Base-by-base conservation (phyloP, 768 basidiomycete genomes). In the Mycena pura region DNA sequence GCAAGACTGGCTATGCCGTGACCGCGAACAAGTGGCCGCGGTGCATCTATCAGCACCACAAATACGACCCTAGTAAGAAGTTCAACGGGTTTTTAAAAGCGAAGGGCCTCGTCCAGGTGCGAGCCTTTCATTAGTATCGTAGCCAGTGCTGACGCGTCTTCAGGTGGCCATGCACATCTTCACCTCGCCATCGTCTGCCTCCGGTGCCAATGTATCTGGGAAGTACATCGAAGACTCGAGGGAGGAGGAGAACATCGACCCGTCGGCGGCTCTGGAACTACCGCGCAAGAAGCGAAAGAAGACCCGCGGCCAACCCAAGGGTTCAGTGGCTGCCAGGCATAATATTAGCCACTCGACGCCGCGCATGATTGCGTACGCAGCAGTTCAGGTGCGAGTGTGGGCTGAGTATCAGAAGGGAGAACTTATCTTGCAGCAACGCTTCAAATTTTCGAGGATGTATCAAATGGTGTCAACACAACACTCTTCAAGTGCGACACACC, bases 291-390 rank as follows among this genome's bases (percentile, higher is more conserved):
- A 39, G 41, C 46, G 45, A 17, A 34, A 28, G 15, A 6, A 17
- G 34, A 17, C 31, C 11, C 31, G 41, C 8, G 36, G 40, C 5
- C 38, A 55, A 1, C 36, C 50, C n/a, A 54, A 57, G 27, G 41
- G 47, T 11, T 44, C 28, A 9, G 51, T 62, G 6, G 41, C 63
- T 7, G 49, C 49, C 4, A 57, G 61, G 21, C 45, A 70, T 6
- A 22, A 65, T 2, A 47, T 72, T 22, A 22, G 54, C 11, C 59
- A 60, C 27, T 71, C 73, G 6, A 74, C 70, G 1, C 63, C 70
- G 0, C 59, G 69, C 6, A 65, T 70, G 5, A 72, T 76, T 50
- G 75, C 72, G 21, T 76, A 76, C 58, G 69, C 70, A 7, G 73
- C 71, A 17, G 68, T 70, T 17, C 66, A 66, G 54, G 75, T 76